Evolutionary conservation across 176 grass and related monocot species (phyloP).

Genomic region (maize (Zea mays)): Zm-B73-REFERENCE-NAM-5.0 NC_050097.1:37591501-37592000

Average conservation of each 20-base stretch:
- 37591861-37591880: slow-evolving; percentile 83
- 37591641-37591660: slow-evolving; percentile 71
- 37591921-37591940: slow-evolving; percentile 78
- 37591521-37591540: slow-evolving; percentile 66
- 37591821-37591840: slow-evolving; percentile 79
- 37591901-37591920: slow-evolving; percentile 77
- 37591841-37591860: slow-evolving; percentile 79
- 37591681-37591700: slow-evolving; percentile 65
- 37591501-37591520: slow-evolving; percentile 57
- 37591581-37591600: slow-evolving; percentile 76
- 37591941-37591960: slow-evolving; percentile 82
- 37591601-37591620: slow-evolving; percentile 77
- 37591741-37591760: slow-evolving; percentile 97
- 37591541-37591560: slow-evolving; percentile 93
- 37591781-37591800: slow-evolving; percentile 95
- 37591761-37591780: slow-evolving; percentile 88
- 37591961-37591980: slow-evolving; percentile 72
- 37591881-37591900: slow-evolving; percentile 85
- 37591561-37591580: slow-evolving; percentile 89
- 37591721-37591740: slow-evolving; percentile 63
- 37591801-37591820: slow-evolving; percentile 88
- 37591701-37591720: slow-evolving; percentile 52
- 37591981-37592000: slow-evolving; percentile 87
- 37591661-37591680: slow-evolving; percentile 70
- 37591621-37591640: slow-evolving; percentile 97